These are phyloP conservation scores for Mycena galopus DNA, from an alignment of 768 basidiomycete genomes.

Conservation along the genomic window DNA sequence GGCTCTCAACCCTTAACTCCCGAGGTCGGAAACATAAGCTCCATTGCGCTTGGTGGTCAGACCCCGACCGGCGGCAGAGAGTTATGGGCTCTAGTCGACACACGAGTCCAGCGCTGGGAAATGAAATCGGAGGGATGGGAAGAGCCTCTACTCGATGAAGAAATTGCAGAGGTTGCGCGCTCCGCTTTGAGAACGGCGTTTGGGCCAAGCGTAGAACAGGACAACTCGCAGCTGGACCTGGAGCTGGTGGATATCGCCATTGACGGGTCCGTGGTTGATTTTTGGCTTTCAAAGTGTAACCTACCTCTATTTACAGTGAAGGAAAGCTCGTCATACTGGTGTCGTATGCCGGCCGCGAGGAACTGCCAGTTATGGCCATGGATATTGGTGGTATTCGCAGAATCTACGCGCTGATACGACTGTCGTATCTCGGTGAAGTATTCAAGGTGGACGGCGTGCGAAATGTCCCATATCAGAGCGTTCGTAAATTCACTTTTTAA, in stretches of 20 bases:
- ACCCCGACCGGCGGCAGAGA: conserved; percentile 62
- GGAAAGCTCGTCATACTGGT: conserved; percentile 72
- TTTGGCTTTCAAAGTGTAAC: conserved; percentile 20
- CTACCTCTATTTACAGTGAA: conserved; percentile 48
- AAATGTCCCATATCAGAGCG: conserved; percentile 82
- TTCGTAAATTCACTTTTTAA: conserved; percentile 50
- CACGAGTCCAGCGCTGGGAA: conserved; percentile 78
- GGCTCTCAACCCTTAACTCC: conserved; percentile 53
- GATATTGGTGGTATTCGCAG: conserved; percentile 64
- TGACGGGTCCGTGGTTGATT: conserved; percentile 59
- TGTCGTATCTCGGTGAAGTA: conserved; percentile 56
- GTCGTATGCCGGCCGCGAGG: conserved; percentile 74
- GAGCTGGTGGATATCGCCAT: conserved; percentile 80
- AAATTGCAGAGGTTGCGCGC: conserved; percentile 64
- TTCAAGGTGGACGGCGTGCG: conserved; percentile 65
- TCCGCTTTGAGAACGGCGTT: conserved; percentile 61
- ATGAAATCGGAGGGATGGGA: conserved; percentile 80
- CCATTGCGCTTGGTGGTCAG: conserved; percentile 65
- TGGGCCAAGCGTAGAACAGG: conserved; percentile 48
- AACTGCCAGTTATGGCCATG: conserved; percentile 53
- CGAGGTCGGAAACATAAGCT: conserved; percentile 72
- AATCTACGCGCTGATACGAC: conserved; percentile 71
- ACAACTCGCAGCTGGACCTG: conserved; percentile 70
- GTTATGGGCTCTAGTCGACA: conserved; percentile 79
- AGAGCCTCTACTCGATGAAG: conserved; percentile 68